phyloP scores from a whole-genome alignment of 352 stramenopile species.

The Pythium sukuiense region DNA sequence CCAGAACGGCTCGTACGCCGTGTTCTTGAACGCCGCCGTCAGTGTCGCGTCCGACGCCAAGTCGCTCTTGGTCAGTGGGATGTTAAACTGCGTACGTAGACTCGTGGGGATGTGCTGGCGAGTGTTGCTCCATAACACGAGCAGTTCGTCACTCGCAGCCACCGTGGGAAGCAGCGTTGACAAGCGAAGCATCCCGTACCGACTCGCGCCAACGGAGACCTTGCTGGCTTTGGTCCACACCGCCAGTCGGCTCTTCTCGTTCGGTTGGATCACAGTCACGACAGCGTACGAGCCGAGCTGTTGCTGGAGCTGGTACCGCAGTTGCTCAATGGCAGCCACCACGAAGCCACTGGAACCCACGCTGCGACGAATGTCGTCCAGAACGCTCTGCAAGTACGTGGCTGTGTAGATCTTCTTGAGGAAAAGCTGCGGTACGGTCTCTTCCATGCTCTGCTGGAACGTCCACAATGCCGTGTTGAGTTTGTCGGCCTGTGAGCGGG shows the following conservation, averaged over 20 bases:
- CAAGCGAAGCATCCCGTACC: background rate
- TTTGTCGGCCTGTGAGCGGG: background rate
- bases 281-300: background rate
- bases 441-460: conserved; percentile 12
- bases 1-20: background rate
- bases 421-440: conserved; percentile 12
- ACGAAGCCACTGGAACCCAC: background rate
- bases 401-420: conserved; percentile 15
- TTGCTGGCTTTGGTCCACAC: background rate
- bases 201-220: background rate
- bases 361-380: conserved; percentile 1
- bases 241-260: background rate
- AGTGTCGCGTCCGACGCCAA: background rate
- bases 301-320: background rate
- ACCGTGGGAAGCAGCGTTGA: background rate
- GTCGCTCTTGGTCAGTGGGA: background rate
- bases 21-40: background rate
- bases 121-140: background rate
- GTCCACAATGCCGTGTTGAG: conserved; percentile 10
- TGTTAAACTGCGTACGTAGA: background rate
- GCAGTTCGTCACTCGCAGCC: background rate
- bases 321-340: background rate
- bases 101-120: background rate
- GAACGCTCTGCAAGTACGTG: background rate
- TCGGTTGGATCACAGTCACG: background rate